Conservation (phyloP, 169 alveolate species). For the Plasmodium ovale region DNA sequence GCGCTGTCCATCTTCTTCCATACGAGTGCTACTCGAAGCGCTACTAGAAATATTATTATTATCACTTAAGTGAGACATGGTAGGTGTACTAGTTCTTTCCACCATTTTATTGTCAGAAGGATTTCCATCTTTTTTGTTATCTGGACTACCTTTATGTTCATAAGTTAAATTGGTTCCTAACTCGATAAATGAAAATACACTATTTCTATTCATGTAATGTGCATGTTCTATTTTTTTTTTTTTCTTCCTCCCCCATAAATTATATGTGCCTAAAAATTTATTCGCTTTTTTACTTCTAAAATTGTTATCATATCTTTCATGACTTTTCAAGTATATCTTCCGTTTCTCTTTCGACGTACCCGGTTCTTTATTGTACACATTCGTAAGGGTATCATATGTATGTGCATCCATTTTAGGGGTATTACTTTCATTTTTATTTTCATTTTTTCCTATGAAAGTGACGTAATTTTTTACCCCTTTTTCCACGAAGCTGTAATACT, state of each 20-base stretch:
- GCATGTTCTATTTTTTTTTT: background rate
- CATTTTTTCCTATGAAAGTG: background rate
- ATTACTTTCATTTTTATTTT: background rate
- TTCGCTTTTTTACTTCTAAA: background rate
- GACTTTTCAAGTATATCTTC: background rate
- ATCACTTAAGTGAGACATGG: too few relatives aligned
- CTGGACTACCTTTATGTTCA: background rate
- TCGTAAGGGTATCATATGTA: background rate
- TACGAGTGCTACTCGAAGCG: too few relatives aligned
- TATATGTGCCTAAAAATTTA: background rate
- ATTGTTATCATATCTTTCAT: background rate
- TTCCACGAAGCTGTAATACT: constrained; percentile 19
- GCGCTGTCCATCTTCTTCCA: too few relatives aligned
- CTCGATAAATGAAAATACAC: background rate
- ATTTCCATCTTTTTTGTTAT: too few relatives aligned
- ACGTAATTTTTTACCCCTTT: background rate
- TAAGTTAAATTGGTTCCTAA: background rate
- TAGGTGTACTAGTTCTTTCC: too few relatives aligned
- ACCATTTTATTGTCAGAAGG: too few relatives aligned
- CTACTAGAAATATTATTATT: too few relatives aligned
- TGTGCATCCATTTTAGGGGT: background rate
- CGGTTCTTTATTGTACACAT: background rate
- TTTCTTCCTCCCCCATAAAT: background rate
- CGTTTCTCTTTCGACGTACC: background rate
- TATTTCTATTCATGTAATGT: background rate